These are phyloP conservation scores for Paraurostyla sp. DNA, from an alignment of 73 alveolate genomes.

Conservation along the genomic window DNA sequence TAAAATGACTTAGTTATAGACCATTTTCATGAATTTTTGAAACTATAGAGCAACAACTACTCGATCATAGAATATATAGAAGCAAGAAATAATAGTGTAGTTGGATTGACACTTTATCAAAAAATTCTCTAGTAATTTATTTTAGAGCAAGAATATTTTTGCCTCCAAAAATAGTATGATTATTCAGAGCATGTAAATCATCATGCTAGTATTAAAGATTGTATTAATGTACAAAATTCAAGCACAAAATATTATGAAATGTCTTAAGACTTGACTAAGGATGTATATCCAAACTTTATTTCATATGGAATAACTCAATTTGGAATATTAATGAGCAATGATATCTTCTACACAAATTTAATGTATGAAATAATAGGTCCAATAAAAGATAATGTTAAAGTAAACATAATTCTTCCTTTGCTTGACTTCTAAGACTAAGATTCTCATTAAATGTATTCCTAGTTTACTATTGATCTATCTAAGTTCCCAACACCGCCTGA, in stretches of 20 bases:
- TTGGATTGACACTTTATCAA: neutral
- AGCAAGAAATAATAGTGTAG: neutral
- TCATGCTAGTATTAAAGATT: neutral
- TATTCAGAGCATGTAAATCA: neutral
- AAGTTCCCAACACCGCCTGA: conserved; percentile 16
- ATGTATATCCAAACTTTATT: neutral
- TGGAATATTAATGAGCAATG: neutral
- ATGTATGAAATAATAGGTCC: neutral
- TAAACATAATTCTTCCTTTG: neutral
- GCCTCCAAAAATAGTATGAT: neutral
- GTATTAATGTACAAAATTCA: neutral
- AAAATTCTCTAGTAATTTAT: neutral
- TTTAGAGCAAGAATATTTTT: neutral
- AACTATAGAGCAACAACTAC: neutral
- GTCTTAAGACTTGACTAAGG: neutral
- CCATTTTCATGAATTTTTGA: neutral
- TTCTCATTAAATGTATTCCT: neutral
- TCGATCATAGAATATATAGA: neutral
- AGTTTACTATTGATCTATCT: neutral
- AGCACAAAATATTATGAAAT: neutral
- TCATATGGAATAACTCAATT: conserved; percentile 5
- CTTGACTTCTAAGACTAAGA: neutral
- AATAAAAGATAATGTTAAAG: neutral
- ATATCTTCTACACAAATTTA: neutral
- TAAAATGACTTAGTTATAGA: neutral